These are phyloP conservation scores for Penicillium bovifimosum DNA, from an alignment of 495 filamentous ascomycete species.

Conservation along the genomic window DNA sequence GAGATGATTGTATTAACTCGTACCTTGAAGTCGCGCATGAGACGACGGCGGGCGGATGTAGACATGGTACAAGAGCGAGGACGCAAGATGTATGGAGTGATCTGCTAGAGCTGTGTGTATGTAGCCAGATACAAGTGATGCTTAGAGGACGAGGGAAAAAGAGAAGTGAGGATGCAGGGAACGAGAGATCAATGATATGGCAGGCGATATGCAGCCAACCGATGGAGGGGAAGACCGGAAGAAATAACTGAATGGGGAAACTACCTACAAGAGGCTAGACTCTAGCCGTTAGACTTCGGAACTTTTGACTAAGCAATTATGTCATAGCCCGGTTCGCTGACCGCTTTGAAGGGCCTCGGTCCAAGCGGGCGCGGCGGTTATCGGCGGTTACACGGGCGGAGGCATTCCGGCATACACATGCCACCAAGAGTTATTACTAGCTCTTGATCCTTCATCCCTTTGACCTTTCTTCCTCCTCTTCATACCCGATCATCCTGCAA, in stretches of 20 bases:
- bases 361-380: slow-evolving; percentile 28
- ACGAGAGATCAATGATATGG: slow-evolving; percentile 8
- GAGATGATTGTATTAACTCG: slow-evolving; percentile 16
- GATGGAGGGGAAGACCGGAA: slow-evolving; percentile 16
- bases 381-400: slow-evolving; percentile 19
- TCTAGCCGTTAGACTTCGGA: neutral
- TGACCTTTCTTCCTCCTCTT: neutral
- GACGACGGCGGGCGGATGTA: slow-evolving; percentile 84
- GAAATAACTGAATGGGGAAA: slow-evolving; percentile 23
- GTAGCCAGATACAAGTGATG: neutral
- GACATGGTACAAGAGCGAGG: slow-evolving; percentile 59
- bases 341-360: slow-evolving; percentile 28
- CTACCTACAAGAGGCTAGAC: neutral
- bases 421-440: neutral
- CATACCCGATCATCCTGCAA: neutral
- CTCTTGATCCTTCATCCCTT: neutral
- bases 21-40: slow-evolving; percentile 99
- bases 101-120: neutral
- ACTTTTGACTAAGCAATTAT: slow-evolving; percentile 4
- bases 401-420: neutral
- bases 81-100: neutral
- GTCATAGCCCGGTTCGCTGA: slow-evolving; percentile 10
- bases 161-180: slow-evolving; percentile 2
- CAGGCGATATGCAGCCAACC: neutral
- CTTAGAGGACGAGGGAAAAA: neutral